phyloP scores from a whole-genome alignment of 495 filamentous ascomycete species.

The Podospora pseudoanserina region DNA sequence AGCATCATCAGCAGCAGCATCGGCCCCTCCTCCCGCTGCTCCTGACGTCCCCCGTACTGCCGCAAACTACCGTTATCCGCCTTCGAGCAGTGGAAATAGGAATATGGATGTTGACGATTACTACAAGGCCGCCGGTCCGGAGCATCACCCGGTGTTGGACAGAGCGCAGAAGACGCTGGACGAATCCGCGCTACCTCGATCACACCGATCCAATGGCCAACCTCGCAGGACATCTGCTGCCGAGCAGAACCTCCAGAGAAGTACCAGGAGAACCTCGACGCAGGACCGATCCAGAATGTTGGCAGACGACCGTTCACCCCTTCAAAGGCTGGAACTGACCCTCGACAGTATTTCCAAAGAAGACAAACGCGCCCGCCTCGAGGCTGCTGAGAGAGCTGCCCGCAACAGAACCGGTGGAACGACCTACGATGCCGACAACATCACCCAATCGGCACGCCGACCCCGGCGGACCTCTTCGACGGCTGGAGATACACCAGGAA shows the following conservation, averaged over 20 bases:
- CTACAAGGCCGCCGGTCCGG: constrained; percentile 32
- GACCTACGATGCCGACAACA: constrained; percentile 15
- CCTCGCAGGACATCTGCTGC: constrained; percentile 32
- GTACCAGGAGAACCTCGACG: constrained; percentile 24
- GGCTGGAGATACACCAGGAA: constrained; percentile 15
- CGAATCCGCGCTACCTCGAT: constrained; percentile 24
- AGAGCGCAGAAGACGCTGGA: constrained; percentile 31
- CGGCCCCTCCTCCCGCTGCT: constrained; percentile 43
- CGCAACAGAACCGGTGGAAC: constrained; percentile 45
- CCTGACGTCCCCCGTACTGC: constrained; percentile 58
- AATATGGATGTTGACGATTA: constrained; percentile 44
- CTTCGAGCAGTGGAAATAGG: constrained; percentile 38
- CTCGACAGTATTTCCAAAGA: constrained; percentile 87
- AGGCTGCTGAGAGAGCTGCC: constrained; percentile 62
- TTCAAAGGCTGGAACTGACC: constrained; percentile 87
- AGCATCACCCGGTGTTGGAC: constrained; percentile 32
- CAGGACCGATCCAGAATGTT: constrained; percentile 47
- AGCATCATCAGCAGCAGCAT: constrained; percentile 11
- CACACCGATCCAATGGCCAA: constrained; percentile 25
- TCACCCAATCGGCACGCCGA: constrained; percentile 17
- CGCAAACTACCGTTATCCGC: constrained; percentile 54
- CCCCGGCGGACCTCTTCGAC: constrained; percentile 16
- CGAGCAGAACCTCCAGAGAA: constrained; percentile 28
- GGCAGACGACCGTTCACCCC: constrained; percentile 76
- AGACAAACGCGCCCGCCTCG: constrained; percentile 76